These are phyloP conservation scores for Solanum appendiculatum DNA, from an alignment of 257 asterid genomes.

Conservation along the genomic window DNA sequence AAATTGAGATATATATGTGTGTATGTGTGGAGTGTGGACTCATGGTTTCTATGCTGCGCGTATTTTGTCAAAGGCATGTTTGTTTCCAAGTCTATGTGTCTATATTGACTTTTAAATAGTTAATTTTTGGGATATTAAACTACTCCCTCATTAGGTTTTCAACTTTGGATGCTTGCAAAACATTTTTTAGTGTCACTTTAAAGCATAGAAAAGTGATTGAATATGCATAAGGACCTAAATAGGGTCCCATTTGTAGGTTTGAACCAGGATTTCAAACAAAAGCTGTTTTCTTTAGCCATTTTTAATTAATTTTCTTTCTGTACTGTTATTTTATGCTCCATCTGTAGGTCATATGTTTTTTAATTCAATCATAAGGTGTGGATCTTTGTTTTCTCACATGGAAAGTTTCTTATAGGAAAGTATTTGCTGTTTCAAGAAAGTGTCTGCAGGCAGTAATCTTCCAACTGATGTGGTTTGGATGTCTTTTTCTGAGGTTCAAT, in stretches of 20 bases:
- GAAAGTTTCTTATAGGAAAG: background rate
- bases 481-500: conserved; percentile 5
- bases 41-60: background rate
- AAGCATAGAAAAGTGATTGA: background rate
- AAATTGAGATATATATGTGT: background rate
- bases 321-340: background rate
- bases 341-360: background rate
- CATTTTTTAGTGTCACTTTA: background rate
- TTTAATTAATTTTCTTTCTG: background rate
- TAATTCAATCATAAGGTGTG: background rate
- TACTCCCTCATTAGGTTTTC: background rate
- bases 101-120: background rate
- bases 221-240: background rate
- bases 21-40: background rate
- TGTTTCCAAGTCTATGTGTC: background rate
- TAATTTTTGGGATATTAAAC: background rate
- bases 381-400: background rate
- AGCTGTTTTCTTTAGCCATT: background rate
- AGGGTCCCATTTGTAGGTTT: conserved; percentile 1
- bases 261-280: conserved; percentile 1
- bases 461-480: background rate
- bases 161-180: conserved; percentile 1
- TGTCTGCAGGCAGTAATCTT: background rate
- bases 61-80: background rate
- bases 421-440: conserved; percentile 1